These are phyloP conservation scores for Fusarium sp. DNA, from an alignment of 2,329 filamentous ascomycete species.

Conservation along the genomic window DNA sequence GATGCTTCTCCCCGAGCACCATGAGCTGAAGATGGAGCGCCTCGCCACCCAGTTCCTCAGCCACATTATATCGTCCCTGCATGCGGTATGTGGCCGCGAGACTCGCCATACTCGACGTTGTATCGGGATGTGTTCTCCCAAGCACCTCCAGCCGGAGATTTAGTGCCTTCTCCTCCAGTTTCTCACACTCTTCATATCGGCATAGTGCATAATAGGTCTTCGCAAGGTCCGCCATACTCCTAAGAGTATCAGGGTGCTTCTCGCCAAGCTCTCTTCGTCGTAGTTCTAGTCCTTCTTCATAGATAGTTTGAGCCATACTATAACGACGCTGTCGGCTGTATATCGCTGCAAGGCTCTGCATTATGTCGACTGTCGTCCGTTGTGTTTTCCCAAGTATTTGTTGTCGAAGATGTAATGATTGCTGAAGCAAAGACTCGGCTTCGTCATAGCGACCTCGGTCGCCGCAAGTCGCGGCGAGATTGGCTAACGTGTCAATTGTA, in stretches of 20 bases:
- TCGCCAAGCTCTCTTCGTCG: neutral
- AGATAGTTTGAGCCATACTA: too few relatives aligned
- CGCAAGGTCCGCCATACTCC: neutral
- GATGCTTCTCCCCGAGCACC: too few relatives aligned
- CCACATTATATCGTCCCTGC: neutral
- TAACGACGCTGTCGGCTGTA: too few relatives aligned
- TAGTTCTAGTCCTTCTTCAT: neutral
- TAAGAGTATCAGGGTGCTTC: neutral
- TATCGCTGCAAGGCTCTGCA: too few relatives aligned
- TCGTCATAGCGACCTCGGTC: neutral
- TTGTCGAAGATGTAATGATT: too few relatives aligned
- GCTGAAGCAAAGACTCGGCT: too few relatives aligned
- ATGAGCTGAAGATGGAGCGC: too few relatives aligned
- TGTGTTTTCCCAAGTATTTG: too few relatives aligned
- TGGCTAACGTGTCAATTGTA: neutral
- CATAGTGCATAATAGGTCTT: neutral
- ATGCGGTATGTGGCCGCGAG: neutral
- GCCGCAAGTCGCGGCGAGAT: neutral
- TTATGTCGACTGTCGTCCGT: too few relatives aligned
- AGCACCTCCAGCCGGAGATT: neutral
- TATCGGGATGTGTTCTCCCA: neutral
- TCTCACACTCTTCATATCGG: neutral
- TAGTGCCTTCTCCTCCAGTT: neutral
- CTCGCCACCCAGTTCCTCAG: too few relatives aligned
- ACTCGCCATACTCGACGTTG: neutral